These are phyloP conservation scores for Clonostachys rosea DNA, from an alignment of 2,329 filamentous ascomycete species.

Conservation along the genomic window DNA sequence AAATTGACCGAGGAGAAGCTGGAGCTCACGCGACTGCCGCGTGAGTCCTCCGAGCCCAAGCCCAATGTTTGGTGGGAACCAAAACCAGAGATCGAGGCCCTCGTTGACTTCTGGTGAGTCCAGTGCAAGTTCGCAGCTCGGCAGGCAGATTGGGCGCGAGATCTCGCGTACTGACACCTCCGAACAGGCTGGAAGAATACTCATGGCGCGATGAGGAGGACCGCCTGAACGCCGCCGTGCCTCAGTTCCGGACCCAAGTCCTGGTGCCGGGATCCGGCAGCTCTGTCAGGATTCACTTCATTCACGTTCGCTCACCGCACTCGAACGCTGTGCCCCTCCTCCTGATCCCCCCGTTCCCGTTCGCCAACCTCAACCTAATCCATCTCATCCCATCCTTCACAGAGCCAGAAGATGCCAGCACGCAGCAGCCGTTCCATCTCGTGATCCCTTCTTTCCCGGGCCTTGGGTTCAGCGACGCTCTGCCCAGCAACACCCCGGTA, in stretches of 20 bases:
- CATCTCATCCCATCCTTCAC: constrained; percentile 51
- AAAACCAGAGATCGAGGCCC: constrained; percentile 56
- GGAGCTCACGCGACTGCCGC: constrained; percentile 60
- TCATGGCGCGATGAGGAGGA: constrained; percentile 59
- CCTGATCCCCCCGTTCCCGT: constrained; percentile 61
- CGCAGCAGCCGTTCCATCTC: constrained; percentile 56
- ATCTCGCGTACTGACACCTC: background rate
- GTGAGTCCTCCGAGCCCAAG: constrained; percentile 44
- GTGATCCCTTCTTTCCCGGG: constrained; percentile 63
- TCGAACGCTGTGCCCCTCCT: constrained; percentile 56
- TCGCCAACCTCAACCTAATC: constrained; percentile 56
- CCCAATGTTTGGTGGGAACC: constrained; percentile 52
- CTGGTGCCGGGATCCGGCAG: constrained; percentile 28
- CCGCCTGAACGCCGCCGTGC: constrained; percentile 50
- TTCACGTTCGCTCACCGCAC: constrained; percentile 52
- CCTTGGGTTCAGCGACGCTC: constrained; percentile 62
- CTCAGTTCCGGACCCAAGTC: constrained; percentile 60
- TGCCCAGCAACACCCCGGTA: constrained; percentile 42
- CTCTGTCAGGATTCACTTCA: constrained; percentile 56
- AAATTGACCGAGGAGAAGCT: constrained; percentile 64
- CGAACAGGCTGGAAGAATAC: constrained; percentile 58
- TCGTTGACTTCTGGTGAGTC: constrained; percentile 60
- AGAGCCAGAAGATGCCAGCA: constrained; percentile 39
- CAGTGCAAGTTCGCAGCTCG: background rate
- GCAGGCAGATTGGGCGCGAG: background rate